Evolutionary conservation across 2,329 filamentous ascomycete genomes (phyloP).

Genomic region (Aureobasidium namibiae): DNA sequence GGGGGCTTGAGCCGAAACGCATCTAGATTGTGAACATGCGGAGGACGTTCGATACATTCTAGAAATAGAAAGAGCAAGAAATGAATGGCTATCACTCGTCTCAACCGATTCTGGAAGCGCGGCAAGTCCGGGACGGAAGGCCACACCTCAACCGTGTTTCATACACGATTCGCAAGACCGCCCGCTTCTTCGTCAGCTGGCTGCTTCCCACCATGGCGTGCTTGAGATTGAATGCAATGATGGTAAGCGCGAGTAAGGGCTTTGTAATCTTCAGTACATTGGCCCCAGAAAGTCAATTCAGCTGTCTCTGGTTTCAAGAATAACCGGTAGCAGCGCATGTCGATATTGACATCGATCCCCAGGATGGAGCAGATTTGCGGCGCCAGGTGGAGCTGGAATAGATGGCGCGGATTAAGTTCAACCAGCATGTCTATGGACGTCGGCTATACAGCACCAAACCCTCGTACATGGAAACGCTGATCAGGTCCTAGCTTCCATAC

Average conservation of each 20-base stretch:
- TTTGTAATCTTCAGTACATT: not conserved
- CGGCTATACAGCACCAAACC: not conserved
- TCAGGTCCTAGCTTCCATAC: not conserved
- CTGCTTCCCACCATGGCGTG: not conserved
- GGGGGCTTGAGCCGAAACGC: not conserved
- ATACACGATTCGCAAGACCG: not conserved
- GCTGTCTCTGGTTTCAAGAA: not conserved
- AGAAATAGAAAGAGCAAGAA: not conserved
- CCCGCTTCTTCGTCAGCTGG: not conserved
- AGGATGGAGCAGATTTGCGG: not conserved
- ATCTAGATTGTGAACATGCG: not conserved
- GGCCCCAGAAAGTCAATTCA: not conserved
- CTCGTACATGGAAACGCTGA: not conserved
- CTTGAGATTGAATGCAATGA: not conserved
- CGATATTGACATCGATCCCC: not conserved
- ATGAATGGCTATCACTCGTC: not conserved
- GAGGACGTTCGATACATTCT: not conserved
- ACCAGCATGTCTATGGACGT: not conserved
- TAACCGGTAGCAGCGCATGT: not conserved
- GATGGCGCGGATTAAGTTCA: not conserved
- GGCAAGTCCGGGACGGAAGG: not conserved
- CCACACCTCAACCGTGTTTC: not conserved
- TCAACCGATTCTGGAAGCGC: constrained; percentile 5
- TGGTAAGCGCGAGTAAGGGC: not conserved
- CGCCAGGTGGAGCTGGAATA: not conserved